Percentiles rank a stretch among this genome's conserved stretches.
phyloP scores from a whole-genome alignment of 2,329 filamentous ascomycete species.

The Madurella mycetomatis region DNA sequence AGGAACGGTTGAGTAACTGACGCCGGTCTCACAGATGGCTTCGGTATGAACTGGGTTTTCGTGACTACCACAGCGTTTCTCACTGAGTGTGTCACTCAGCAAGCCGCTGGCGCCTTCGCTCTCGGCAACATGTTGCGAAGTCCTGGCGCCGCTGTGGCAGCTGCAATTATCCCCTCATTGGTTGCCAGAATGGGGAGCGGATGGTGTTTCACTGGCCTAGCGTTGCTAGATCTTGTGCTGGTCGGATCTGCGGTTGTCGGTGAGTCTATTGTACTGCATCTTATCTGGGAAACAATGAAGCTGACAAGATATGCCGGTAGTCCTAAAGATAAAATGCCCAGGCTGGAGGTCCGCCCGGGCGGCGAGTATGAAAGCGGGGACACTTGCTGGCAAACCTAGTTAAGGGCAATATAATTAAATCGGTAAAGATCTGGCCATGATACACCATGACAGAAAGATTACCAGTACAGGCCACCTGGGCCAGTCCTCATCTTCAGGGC shows the following conservation, averaged over 20 bases:
- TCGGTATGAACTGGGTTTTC: slow-evolving; percentile 20
- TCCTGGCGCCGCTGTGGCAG: slow-evolving; percentile 11
- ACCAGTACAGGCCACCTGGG: too few relatives aligned
- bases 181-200: slow-evolving; percentile 14
- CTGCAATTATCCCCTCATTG: slow-evolving; percentile 9
- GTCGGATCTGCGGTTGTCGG: slow-evolving; percentile 16
- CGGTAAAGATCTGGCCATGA: too few relatives aligned
- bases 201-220: slow-evolving; percentile 16
- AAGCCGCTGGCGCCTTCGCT: slow-evolving; percentile 16
- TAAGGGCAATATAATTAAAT: too few relatives aligned
- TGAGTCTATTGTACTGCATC: neutral
- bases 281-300: neutral
- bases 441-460: too few relatives aligned
- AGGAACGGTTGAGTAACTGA: neutral
- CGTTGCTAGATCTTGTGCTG: slow-evolving; percentile 1
- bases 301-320: neutral
- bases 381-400: too few relatives aligned
- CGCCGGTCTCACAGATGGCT: slow-evolving; percentile 1
- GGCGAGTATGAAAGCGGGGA: slow-evolving; percentile 1
- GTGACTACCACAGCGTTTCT: slow-evolving; percentile 17
- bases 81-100: slow-evolving; percentile 16
- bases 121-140: slow-evolving; percentile 17
- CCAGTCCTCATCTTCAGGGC: too few relatives aligned
- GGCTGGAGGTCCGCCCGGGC: slow-evolving; percentile 6
- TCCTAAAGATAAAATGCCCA: slow-evolving; percentile 2